Conservation (phyloP, 768 basidiomycete genomes). For the Amanita exitialis region DNA sequence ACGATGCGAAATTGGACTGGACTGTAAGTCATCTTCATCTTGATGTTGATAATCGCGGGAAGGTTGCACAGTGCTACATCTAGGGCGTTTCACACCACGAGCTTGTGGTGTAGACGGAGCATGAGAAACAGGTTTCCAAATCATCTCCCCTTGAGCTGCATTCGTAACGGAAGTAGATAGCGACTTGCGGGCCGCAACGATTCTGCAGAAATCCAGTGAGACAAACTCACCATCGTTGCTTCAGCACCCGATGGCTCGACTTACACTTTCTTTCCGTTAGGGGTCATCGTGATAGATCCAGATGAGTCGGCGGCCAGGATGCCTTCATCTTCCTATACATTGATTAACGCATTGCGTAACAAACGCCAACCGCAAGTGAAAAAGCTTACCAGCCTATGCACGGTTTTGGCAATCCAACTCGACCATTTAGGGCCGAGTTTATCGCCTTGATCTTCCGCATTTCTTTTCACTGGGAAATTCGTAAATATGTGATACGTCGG, state of each 20-base stretch:
- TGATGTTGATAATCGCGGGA: neutral
- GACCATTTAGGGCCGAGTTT: constrained; percentile 40
- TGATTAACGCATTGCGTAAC: neutral
- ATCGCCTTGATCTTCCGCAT: constrained; percentile 30
- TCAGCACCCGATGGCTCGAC: constrained; percentile 8
- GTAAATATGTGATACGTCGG: neutral
- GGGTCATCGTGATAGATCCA: constrained; percentile 30
- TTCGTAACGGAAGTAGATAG: constrained; percentile 17
- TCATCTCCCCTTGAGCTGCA: constrained; percentile 21
- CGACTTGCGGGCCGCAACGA: constrained; percentile 23
- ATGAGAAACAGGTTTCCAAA: constrained; percentile 29
- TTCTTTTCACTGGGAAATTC: constrained; percentile 29
- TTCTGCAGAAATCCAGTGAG: constrained; percentile 13
- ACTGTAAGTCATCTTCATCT: constrained; percentile 4
- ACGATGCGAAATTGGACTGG: neutral
- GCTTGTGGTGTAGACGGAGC: constrained; percentile 6
- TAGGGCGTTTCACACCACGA: constrained; percentile 16
- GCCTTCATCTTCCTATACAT: constrained; percentile 30
- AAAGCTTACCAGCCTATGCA: constrained; percentile 30
- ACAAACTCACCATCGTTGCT: neutral
- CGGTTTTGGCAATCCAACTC: constrained; percentile 34
- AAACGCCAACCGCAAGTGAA: neutral
- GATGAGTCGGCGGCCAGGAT: constrained; percentile 25
- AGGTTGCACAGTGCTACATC: constrained; percentile 8
- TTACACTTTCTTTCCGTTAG: constrained; percentile 35